Evolutionary conservation across 1,284 basidiomycete genomes (phyloP).

Genomic region (Cutaneotrichosporon sp.): DNA sequence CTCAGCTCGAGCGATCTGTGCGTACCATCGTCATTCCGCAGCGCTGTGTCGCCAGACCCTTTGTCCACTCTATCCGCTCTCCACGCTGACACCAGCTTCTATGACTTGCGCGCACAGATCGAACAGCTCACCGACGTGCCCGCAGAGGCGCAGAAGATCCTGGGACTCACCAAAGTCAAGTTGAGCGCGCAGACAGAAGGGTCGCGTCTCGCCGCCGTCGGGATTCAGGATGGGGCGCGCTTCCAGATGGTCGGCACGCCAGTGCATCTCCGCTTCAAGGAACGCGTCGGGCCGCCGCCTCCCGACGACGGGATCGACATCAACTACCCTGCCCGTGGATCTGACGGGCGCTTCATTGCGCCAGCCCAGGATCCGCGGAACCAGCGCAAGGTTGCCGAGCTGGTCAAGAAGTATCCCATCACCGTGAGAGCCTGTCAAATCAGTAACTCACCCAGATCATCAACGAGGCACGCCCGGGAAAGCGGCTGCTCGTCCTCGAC

Average conservation of each 20-base stretch:
- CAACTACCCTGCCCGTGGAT: constrained; percentile 59
- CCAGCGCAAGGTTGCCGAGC: constrained; percentile 71
- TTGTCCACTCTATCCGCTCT: neutral
- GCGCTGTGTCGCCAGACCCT: neutral
- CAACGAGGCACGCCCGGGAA: constrained; percentile 69
- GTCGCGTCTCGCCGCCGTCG: constrained; percentile 41
- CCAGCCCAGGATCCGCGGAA: constrained; percentile 73
- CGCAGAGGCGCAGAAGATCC: constrained; percentile 81
- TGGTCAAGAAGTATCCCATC: constrained; percentile 62
- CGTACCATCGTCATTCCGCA: constrained; percentile 1
- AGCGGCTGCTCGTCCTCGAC: constrained; percentile 78
- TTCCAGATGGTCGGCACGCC: constrained; percentile 80
- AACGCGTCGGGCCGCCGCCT: constrained; percentile 54
- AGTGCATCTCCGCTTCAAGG: constrained; percentile 76
- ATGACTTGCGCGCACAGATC: constrained; percentile 55
- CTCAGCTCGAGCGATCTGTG: constrained; percentile 22
- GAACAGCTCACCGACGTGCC: constrained; percentile 75
- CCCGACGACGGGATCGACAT: constrained; percentile 75
- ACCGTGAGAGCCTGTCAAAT: constrained; percentile 33
- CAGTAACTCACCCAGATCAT: constrained; percentile 59
- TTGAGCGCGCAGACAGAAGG: constrained; percentile 68
- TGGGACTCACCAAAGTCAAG: constrained; percentile 65
- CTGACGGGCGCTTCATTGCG: constrained; percentile 59
- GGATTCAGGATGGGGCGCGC: constrained; percentile 67
- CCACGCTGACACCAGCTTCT: constrained; percentile 37